These are phyloP conservation scores for Arachis hypogaea DNA, from an alignment of 306 rosid genomes.

Conservation along the genomic window DNA sequence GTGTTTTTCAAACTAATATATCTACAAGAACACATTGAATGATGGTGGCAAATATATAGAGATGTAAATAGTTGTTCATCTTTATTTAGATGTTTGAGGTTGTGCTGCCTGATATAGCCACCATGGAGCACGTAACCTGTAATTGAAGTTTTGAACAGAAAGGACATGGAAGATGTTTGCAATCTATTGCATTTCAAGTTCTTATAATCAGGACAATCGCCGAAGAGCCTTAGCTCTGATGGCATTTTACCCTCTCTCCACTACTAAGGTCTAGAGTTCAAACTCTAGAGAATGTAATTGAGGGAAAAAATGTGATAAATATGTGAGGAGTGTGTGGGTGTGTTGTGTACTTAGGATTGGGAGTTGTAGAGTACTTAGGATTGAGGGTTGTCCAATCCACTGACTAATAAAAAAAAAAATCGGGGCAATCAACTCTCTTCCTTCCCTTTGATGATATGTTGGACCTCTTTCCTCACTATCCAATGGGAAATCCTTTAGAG, in stretches of 20 bases:
- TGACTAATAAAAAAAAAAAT: too few species aligned
- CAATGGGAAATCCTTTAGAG: too few species aligned
- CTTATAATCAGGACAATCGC: conserved; percentile 53
- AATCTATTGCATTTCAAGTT: conserved; percentile 59
- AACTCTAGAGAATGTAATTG: too few species aligned
- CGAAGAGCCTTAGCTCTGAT: too few species aligned
- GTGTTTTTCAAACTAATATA: background rate
- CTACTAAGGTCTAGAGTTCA: too few species aligned
- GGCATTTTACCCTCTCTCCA: too few species aligned
- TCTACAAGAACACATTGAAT: background rate
- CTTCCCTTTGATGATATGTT: conserved; percentile 57
- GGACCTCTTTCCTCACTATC: conserved; percentile 46
- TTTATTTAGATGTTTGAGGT: conserved; percentile 59
- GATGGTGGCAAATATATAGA: background rate
- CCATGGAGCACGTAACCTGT: conserved; percentile 60
- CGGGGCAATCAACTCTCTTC: conserved; percentile 52
- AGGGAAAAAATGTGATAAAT: too few species aligned
- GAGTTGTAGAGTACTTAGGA: too few species aligned
- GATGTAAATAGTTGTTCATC: background rate
- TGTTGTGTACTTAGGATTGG: too few species aligned
- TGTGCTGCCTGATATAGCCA: conserved; percentile 57
- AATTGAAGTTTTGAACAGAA: conserved; percentile 56
- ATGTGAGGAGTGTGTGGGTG: too few species aligned
- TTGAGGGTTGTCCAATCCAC: too few species aligned
- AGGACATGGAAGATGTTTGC: conserved; percentile 61